A percentile compares a stretch with the other conserved stretches of the same genome.
Evolutionary conservation across 352 stramenopile genomes (phyloP).

Genomic region (Phytophthora agathidicida): DNA sequence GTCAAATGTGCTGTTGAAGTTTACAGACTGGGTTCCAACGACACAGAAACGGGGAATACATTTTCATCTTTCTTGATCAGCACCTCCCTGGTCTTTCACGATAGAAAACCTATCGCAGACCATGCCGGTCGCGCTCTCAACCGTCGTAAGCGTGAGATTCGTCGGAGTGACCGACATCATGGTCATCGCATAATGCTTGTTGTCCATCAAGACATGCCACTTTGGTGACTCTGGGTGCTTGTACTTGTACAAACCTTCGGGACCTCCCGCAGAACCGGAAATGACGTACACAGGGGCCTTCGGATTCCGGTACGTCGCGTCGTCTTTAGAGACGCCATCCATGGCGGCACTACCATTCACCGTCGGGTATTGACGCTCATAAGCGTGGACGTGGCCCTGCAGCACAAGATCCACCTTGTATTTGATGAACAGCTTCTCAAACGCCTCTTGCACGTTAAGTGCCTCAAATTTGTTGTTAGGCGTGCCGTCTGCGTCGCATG

Average conservation of each 20-base stretch:
- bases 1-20: too few species aligned
- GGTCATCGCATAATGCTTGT: constrained; percentile 36
- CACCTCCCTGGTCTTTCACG: constrained; percentile 25
- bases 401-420: constrained; percentile 64
- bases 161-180: constrained; percentile 34
- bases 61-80: neutral
- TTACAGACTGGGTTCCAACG: neutral
- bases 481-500: constrained; percentile 26
- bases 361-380: constrained; percentile 51
- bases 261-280: constrained; percentile 40
- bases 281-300: constrained; percentile 61
- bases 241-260: constrained; percentile 35
- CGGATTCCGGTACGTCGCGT: constrained; percentile 40
- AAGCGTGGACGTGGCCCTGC: constrained; percentile 55
- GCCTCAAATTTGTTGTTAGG: constrained; percentile 25
- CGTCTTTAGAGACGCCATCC: constrained; percentile 46
- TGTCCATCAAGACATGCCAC: constrained; percentile 38
- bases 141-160: constrained; percentile 32
- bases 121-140: constrained; percentile 16
- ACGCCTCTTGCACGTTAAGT: constrained; percentile 44
- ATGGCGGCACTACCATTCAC: constrained; percentile 32
- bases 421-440: constrained; percentile 63
- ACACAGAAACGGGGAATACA: too few species aligned
- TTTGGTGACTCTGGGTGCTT: constrained; percentile 5
- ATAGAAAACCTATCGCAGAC: constrained; percentile 50